These are phyloP conservation scores for Ophiostoma angusticollis DNA, from an alignment of 2,329 filamentous ascomycete species.

Conservation along the genomic window DNA sequence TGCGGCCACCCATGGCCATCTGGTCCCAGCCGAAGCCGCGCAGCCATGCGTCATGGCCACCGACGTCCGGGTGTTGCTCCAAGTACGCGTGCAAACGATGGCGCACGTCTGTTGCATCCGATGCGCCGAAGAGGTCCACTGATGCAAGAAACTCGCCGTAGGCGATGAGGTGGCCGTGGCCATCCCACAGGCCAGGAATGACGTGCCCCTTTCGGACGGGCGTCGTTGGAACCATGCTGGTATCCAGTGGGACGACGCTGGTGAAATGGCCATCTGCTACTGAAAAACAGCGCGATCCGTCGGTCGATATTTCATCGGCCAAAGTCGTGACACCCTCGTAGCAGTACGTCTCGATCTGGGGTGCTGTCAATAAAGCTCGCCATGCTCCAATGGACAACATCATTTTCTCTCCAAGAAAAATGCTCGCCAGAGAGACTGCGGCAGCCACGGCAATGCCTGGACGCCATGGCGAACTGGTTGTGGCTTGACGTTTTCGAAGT, in stretches of 20 bases:
- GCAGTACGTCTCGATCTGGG: conserved; percentile 30
- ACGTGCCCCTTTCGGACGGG: conserved; percentile 34
- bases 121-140: conserved; percentile 48
- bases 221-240: conserved; percentile 20
- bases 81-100: conserved; percentile 40
- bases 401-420: no score
- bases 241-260: conserved; percentile 29
- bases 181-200: conserved; percentile 58
- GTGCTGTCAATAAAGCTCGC: no score
- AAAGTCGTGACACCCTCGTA: conserved; percentile 32
- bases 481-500: no score
- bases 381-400: no score
- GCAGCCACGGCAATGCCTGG: no score
- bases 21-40: conserved; percentile 62
- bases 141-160: conserved; percentile 56
- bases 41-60: conserved; percentile 45
- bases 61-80: conserved; percentile 33
- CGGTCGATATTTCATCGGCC: conserved; percentile 22
- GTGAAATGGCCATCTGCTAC: conserved; percentile 39
- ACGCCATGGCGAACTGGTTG: no score
- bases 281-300: conserved; percentile 38
- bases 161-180: conserved; percentile 53
- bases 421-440: no score
- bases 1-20: conserved; percentile 42
- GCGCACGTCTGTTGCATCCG: conserved; percentile 42